Conservation (phyloP, 2,329 filamentous ascomycete species). For the Beauveria varroae region DNA sequence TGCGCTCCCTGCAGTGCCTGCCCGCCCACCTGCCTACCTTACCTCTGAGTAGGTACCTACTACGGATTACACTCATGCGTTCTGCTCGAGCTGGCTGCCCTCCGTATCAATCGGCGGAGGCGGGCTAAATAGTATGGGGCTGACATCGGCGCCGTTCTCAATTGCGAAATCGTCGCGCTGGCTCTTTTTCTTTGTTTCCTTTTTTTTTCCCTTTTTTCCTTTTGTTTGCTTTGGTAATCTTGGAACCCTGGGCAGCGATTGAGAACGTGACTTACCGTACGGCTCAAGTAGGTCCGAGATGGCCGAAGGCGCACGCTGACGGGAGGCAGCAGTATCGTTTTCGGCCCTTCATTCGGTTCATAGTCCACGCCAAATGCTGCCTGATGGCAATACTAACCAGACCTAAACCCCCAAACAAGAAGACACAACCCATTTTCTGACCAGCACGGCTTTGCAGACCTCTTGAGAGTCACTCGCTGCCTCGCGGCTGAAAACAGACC, state of each 20-base stretch:
- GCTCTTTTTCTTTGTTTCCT: neutral
- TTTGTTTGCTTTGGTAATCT: neutral
- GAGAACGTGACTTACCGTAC: neutral
- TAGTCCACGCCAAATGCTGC: neutral
- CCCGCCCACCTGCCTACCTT: too few relatives aligned
- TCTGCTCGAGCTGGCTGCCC: neutral
- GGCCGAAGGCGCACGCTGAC: neutral
- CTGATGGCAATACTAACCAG: neutral
- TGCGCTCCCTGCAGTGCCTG: neutral
- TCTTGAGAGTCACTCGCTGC: neutral
- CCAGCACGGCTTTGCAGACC: neutral
- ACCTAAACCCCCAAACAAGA: neutral
- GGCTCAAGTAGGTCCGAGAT: neutral
- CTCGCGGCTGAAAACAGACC: slow-evolving; percentile 1
- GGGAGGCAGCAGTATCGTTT: neutral
- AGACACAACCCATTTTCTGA: neutral
- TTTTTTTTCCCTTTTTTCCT: neutral
- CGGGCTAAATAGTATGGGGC: slow-evolving; percentile 9
- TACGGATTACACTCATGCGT: too few relatives aligned
- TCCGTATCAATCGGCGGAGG: slow-evolving; percentile 6
- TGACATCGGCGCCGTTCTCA: neutral
- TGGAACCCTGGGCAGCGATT: too few relatives aligned
- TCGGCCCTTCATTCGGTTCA: too few relatives aligned
- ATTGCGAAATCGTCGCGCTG: neutral
- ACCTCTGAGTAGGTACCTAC: too few relatives aligned